These are phyloP conservation scores for Cucurbita ficifolia DNA, from an alignment of 306 rosid genomes.

Conservation along the genomic window DNA sequence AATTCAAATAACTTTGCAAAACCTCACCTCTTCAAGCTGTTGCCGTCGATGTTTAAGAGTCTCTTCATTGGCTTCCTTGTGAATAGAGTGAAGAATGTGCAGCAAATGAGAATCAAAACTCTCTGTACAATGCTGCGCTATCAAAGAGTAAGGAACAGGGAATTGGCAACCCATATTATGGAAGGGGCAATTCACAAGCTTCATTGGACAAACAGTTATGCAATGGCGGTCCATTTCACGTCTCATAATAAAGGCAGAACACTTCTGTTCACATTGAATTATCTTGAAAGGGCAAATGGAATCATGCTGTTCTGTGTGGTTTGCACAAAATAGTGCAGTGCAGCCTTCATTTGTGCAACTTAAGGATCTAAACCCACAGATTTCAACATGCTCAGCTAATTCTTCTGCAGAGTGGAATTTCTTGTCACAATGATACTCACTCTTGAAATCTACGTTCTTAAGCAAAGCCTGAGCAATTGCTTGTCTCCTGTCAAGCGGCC, in stretches of 20 bases:
- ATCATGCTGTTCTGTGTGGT: constrained; percentile 46
- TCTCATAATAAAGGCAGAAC: constrained; percentile 47
- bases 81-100: constrained; percentile 29
- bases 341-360: constrained; percentile 54
- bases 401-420: constrained; percentile 31
- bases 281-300: constrained; percentile 66
- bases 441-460: constrained; percentile 62
- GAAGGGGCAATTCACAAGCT: constrained; percentile 73
- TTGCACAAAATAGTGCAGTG: constrained; percentile 36
- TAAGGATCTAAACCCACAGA: constrained; percentile 42
- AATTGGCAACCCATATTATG: constrained; percentile 57
- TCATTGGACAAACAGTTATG: constrained; percentile 74
- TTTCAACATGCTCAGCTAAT: constrained; percentile 29
- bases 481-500: constrained; percentile 57
- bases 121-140: constrained; percentile 38
- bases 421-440: constrained; percentile 38
- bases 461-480: constrained; percentile 28
- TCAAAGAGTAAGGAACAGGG: constrained; percentile 34
- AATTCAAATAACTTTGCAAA: neutral
- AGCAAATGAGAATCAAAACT: constrained; percentile 41
- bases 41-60: constrained; percentile 36
- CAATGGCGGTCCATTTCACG: constrained; percentile 90
- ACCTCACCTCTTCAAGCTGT: constrained; percentile 46
- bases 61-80: constrained; percentile 43
- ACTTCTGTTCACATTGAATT: constrained; percentile 66